These are phyloP conservation scores for Avena eriantha DNA, from an alignment of 176 grass and related monocot species.

Conservation along the genomic window DNA sequence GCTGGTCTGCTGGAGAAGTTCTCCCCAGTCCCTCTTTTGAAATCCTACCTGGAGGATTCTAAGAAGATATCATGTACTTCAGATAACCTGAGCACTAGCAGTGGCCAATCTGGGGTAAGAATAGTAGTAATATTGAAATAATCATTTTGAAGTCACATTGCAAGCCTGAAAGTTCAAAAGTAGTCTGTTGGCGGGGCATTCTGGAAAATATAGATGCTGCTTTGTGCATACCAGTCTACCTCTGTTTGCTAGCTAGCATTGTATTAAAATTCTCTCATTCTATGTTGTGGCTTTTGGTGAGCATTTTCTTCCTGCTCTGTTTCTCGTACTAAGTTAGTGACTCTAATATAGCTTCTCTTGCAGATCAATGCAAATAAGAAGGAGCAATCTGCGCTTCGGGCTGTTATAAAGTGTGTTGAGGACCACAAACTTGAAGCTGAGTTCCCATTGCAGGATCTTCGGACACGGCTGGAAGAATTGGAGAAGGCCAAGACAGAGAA, in stretches of 20 bases:
- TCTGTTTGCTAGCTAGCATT: neutral
- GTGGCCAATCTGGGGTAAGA: conserved; percentile 63
- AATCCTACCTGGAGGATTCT: conserved; percentile 76
- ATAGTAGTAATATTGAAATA: neutral
- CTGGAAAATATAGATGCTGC: neutral
- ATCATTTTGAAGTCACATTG: neutral
- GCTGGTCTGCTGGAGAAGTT: conserved; percentile 80
- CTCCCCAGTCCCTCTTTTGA: conserved; percentile 62
- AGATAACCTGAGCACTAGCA: conserved; percentile 44
- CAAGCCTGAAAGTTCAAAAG: neutral
- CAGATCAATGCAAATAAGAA: conserved; percentile 65
- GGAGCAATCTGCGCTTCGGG: conserved; percentile 64
- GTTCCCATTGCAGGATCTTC: conserved; percentile 65
- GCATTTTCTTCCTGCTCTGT: neutral
- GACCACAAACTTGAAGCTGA: conserved; percentile 78
- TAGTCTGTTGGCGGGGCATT: neutral
- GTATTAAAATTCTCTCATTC: neutral
- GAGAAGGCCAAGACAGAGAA: conserved; percentile 79
- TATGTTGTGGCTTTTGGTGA: neutral
- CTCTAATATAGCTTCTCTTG: conserved; percentile 17
- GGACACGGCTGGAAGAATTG: conserved; percentile 61
- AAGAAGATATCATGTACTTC: conserved; percentile 51
- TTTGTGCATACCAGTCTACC: conserved; percentile 7
- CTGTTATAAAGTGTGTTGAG: conserved; percentile 82
- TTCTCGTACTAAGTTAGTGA: conserved; percentile 7